Evolutionary conservation across 2,329 filamentous ascomycete genomes (phyloP).

Genomic region (Boeremia exigua): DNA sequence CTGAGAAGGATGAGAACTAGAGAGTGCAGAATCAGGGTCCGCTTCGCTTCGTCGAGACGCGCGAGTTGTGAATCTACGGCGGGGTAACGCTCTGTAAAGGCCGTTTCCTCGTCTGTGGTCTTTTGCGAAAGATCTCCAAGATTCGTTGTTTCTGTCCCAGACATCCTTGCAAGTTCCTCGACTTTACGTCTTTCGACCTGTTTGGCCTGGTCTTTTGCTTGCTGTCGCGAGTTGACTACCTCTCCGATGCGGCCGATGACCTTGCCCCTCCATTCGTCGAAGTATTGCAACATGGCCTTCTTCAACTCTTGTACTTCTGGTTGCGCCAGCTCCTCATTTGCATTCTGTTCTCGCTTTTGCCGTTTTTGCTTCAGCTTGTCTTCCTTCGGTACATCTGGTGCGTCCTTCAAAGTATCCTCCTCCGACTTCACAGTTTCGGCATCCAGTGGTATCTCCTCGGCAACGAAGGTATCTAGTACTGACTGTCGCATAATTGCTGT

Average conservation of each 20-base stretch:
- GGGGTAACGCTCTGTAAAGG: constrained; percentile 50
- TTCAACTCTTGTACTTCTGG: constrained; percentile 68
- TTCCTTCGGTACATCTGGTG: constrained; percentile 40
- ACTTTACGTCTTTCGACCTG: constrained; percentile 31
- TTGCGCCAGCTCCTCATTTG: constrained; percentile 57
- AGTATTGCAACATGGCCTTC: constrained; percentile 71
- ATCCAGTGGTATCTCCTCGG: constrained; percentile 32
- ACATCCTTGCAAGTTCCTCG: constrained; percentile 37
- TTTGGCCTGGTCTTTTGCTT: constrained; percentile 39
- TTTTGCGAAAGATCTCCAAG: constrained; percentile 35
- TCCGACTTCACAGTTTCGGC: constrained; percentile 26
- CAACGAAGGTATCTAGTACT: constrained; percentile 51
- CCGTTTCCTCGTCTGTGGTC: constrained; percentile 44
- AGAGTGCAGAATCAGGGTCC: constrained; percentile 72
- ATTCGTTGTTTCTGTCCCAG: constrained; percentile 32
- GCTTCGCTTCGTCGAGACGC: constrained; percentile 65
- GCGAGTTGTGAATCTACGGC: constrained; percentile 57
- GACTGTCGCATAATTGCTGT: constrained; percentile 56
- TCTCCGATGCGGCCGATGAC: constrained; percentile 75
- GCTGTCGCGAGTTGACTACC: constrained; percentile 55
- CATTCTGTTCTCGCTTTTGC: constrained; percentile 39
- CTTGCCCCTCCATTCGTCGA: constrained; percentile 78
- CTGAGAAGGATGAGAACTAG: constrained; percentile 76
- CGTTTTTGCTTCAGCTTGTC: constrained; percentile 41
- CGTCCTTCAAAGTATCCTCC: constrained; percentile 32